Evolutionary conservation across 805 yeast genomes (phyloP), one percentile per base, ranked within the genome.

Genomic region (Zygoascus tannicola): DNA sequence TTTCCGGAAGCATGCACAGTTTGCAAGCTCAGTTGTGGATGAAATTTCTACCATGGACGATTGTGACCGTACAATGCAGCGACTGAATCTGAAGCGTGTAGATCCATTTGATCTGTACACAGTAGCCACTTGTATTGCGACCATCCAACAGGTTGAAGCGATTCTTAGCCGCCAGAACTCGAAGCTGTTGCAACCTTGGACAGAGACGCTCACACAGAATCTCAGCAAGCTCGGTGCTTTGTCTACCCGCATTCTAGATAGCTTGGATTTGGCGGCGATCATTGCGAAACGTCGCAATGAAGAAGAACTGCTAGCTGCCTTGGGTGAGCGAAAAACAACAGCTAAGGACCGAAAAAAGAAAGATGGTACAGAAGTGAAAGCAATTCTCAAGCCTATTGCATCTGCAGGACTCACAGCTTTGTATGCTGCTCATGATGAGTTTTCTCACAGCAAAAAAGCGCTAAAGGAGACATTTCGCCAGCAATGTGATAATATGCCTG

Each of bases 11-110:
- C 59, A 65, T 16, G 57, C 80, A 35, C 67, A 66, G 14, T 62
- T 67, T 3, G 65, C 78, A 2, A 70, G 75, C 1, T 86, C 82
- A 58, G 64, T 85, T 20, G 69, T 72, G 10, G 65, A 85, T 43
- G 70, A 78, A 26, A 58, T 86, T 1, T 80, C 81, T 50, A 66
- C 79, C 35, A 66, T 70, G 35, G 75, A 77, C 22, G 76, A 64
- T 48, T 58, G 62, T 2, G 57, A 58, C 22, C 55, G 67, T 16
- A 49, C 60, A 7, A 44, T 67, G 2, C 70, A 67, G 43, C 55
- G 56, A 38, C 53, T 66, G n/a, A 48, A 59, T 15, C 42, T 63
- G 48, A 71, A 70, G 3, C 62, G 66, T 33, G 71, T 73, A 0
- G 66, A 64, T 18, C 69, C 74, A 0, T 41, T 65, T 7, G 78